Evolutionary conservation across 768 basidiomycete genomes (phyloP).

Genomic region (Boletus pseudo-olivaceus): DNA sequence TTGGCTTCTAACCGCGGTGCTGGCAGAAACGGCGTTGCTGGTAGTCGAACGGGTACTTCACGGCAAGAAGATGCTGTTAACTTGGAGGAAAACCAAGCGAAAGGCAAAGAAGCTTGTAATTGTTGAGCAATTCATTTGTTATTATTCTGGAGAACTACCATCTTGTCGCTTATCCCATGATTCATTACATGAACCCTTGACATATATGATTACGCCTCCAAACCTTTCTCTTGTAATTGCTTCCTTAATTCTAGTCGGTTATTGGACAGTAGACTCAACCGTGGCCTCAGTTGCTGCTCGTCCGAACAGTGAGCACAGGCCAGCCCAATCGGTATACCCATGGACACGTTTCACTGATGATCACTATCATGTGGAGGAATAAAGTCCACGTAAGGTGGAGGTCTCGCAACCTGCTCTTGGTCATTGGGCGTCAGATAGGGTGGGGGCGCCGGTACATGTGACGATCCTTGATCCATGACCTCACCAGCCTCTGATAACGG

Average conservation of each 20-base stretch:
- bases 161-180: slow-evolving; percentile 19
- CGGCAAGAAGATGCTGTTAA: slow-evolving; percentile 59
- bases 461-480: slow-evolving; percentile 33
- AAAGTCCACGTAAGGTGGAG: slow-evolving; percentile 64
- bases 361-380: slow-evolving; percentile 11
- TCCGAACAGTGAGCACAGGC: not conserved
- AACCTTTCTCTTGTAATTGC: slow-evolving; percentile 26
- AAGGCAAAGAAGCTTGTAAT: slow-evolving; percentile 76
- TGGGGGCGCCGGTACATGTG: slow-evolving; percentile 67
- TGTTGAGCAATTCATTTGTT: slow-evolving; percentile 47
- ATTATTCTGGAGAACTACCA: slow-evolving; percentile 15
- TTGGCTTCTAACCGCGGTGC: slow-evolving; percentile 74
- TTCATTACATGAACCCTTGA: slow-evolving; percentile 18
- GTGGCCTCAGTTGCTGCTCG: not conserved
- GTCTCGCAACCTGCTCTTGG: slow-evolving; percentile 51
- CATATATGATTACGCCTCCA: slow-evolving; percentile 24
- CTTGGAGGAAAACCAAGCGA: slow-evolving; percentile 62
- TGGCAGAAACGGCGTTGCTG: slow-evolving; percentile 57
- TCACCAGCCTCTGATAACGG: slow-evolving; percentile 33
- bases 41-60: slow-evolving; percentile 48
- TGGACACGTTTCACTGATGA: slow-evolving; percentile 9
- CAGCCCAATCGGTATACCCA: not conserved
- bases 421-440: slow-evolving; percentile 62
- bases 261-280: slow-evolving; percentile 10
- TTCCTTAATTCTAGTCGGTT: slow-evolving; percentile 23